Conservation (phyloP, 768 basidiomycete species). For the Coprinellus aureogranulatus region DNA sequence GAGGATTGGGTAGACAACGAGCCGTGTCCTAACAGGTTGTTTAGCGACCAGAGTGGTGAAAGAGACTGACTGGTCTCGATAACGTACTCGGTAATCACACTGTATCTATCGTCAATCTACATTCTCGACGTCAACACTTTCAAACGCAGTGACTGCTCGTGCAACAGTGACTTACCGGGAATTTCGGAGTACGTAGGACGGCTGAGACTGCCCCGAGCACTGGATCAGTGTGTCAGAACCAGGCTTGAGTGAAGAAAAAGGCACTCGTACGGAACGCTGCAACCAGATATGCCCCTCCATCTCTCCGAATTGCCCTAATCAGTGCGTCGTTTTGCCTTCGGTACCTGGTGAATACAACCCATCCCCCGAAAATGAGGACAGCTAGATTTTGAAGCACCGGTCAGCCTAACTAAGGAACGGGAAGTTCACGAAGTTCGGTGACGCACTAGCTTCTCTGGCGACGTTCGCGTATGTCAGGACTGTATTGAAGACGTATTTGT, state of each 20-base stretch:
- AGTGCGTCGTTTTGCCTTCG: background rate
- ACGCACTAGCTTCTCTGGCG: background rate
- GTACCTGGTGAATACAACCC: background rate
- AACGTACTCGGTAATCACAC: background rate
- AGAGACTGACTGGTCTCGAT: no score
- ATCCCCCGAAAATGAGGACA: background rate
- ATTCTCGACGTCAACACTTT: no score
- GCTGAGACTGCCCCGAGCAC: background rate
- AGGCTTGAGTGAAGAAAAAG: background rate
- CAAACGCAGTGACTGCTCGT: no score
- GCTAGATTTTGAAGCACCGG: background rate
- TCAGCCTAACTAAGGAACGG: no score
- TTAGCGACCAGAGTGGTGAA: no score
- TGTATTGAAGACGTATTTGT: background rate
- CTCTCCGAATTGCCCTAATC: background rate
- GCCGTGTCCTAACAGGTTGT: background rate
- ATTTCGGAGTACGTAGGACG: background rate
- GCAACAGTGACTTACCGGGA: background rate
- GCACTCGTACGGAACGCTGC: background rate
- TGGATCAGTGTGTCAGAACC: background rate
- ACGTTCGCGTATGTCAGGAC: background rate
- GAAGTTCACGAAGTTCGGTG: background rate
- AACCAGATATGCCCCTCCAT: background rate
- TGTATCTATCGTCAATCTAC: background rate
- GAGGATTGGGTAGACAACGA: background rate